phyloP scores from a whole-genome alignment of 352 stramenopile genomes.

The Pythium phragmitis region DNA sequence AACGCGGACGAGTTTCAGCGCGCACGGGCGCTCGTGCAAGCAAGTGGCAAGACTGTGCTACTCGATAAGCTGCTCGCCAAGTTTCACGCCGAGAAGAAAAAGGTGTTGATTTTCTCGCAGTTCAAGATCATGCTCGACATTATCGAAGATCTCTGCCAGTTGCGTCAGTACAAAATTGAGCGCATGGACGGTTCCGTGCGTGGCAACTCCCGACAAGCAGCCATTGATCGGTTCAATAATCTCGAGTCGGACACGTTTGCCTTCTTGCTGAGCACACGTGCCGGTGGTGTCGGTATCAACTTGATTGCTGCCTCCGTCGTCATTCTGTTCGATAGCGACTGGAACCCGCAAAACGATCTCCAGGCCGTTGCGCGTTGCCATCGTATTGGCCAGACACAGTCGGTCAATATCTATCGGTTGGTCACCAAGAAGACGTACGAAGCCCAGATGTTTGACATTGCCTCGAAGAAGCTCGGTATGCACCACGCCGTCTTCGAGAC shows the following conservation, averaged over 20 bases:
- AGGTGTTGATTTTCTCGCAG: constrained; percentile 99
- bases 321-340: constrained; percentile 96
- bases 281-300: constrained; percentile 97
- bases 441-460: constrained; percentile 99
- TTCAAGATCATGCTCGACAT: constrained; percentile 99
- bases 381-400: constrained; percentile 99
- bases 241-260: constrained; percentile 94
- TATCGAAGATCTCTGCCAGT: constrained; percentile 88
- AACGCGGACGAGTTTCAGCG: constrained; percentile 65
- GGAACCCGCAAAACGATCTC: constrained; percentile 97
- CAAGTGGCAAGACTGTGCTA: constrained; percentile 97
- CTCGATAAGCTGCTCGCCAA: constrained; percentile 99
- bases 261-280: constrained; percentile 96
- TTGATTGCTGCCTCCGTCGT: constrained; percentile 89
- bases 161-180: constrained; percentile 89
- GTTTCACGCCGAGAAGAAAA: constrained; percentile 95
- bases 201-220: constrained; percentile 96
- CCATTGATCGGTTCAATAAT: constrained; percentile 98
- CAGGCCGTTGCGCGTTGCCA: constrained; percentile 98
- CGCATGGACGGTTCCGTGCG: constrained; percentile 96
- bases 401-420: constrained; percentile 99
- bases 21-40: constrained; percentile 78
- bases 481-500: constrained; percentile 98
- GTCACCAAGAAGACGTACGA: constrained; percentile 99
- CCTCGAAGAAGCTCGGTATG: constrained; percentile 98